These are phyloP conservation scores for Tricladium varicosporioides DNA, from an alignment of 2,329 filamentous ascomycete genomes.

Conservation along the genomic window DNA sequence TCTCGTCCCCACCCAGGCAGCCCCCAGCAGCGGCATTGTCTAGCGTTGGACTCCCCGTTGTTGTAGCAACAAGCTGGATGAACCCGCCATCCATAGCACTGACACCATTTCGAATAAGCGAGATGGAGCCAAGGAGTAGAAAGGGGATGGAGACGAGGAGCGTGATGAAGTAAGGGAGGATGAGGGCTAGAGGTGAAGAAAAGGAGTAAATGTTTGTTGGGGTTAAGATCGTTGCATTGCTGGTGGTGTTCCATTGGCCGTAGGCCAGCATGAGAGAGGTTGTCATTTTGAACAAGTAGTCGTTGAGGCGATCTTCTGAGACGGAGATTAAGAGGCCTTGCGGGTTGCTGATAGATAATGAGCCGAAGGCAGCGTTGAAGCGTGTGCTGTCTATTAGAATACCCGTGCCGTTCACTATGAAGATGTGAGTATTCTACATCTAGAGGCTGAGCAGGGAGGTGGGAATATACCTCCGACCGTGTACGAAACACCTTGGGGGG, in stretches of 20 bases:
- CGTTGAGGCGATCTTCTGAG: constrained; percentile 20
- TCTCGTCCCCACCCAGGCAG: constrained; percentile 20
- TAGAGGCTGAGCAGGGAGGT: too few relatives aligned
- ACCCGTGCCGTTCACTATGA: too few relatives aligned
- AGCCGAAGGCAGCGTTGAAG: constrained; percentile 18
- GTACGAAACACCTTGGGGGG: too few relatives aligned
- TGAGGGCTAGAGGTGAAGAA: constrained; percentile 18
- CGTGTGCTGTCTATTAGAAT: constrained; percentile 18
- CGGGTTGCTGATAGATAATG: too few relatives aligned
- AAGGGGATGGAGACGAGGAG: too few relatives aligned
- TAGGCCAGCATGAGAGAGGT: constrained; percentile 16
- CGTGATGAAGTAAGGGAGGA: constrained; percentile 26
- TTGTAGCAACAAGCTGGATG: constrained; percentile 22
- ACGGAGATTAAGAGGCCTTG: too few relatives aligned
- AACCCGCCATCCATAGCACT: constrained; percentile 22
- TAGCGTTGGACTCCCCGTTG: constrained; percentile 18
- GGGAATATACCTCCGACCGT: too few relatives aligned
- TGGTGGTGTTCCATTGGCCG: constrained; percentile 13
- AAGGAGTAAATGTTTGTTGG: constrained; percentile 23
- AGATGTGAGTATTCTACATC: too few relatives aligned
- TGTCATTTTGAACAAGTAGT: constrained; percentile 23
- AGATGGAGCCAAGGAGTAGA: constrained; percentile 11
- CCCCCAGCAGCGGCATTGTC: constrained; percentile 22
- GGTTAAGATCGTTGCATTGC: constrained; percentile 12
- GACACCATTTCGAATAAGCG: constrained; percentile 19